Evolutionary conservation across 2,329 filamentous ascomycete genomes (phyloP).

Genomic region (Alternaria ventricosa): DNA sequence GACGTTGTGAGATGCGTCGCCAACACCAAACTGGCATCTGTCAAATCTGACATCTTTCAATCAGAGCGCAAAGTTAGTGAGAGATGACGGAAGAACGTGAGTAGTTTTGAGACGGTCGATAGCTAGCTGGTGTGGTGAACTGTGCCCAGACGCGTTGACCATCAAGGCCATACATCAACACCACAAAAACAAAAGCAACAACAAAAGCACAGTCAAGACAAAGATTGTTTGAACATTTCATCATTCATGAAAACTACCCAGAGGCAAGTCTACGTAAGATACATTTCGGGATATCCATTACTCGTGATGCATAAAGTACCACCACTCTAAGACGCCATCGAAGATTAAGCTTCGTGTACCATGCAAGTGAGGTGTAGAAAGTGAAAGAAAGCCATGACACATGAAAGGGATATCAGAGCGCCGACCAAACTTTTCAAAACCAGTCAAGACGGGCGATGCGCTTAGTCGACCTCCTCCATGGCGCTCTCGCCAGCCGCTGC

Average conservation of each 20-base stretch:
- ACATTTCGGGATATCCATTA: constrained; percentile 45
- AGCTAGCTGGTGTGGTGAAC: not conserved
- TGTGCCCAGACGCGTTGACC: not conserved
- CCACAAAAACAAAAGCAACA: not conserved
- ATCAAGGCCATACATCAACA: not conserved
- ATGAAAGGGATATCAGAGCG: constrained; percentile 50
- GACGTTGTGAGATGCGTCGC: not conserved
- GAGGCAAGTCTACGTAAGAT: constrained; percentile 43
- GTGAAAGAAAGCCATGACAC: constrained; percentile 46
- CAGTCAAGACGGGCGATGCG: constrained; percentile 30
- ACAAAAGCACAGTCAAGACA: not conserved
- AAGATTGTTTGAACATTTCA: constrained; percentile 34
- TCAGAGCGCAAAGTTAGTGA: not conserved
- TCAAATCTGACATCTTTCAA: not conserved
- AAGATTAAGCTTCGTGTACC: constrained; percentile 35
- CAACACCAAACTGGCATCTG: not conserved
- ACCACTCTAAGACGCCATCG: constrained; percentile 46
- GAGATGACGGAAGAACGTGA: not conserved
- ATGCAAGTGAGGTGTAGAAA: constrained; percentile 43
- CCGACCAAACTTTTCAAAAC: constrained; percentile 47
- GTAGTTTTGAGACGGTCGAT: not conserved
- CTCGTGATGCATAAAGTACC: constrained; percentile 41
- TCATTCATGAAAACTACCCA: constrained; percentile 41
- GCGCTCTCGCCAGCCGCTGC: constrained; percentile 81
- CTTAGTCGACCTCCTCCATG: constrained; percentile 99